These are phyloP conservation scores for Monilinia polystroma DNA, from an alignment of 2,329 filamentous ascomycete species.

Conservation along the genomic window DNA sequence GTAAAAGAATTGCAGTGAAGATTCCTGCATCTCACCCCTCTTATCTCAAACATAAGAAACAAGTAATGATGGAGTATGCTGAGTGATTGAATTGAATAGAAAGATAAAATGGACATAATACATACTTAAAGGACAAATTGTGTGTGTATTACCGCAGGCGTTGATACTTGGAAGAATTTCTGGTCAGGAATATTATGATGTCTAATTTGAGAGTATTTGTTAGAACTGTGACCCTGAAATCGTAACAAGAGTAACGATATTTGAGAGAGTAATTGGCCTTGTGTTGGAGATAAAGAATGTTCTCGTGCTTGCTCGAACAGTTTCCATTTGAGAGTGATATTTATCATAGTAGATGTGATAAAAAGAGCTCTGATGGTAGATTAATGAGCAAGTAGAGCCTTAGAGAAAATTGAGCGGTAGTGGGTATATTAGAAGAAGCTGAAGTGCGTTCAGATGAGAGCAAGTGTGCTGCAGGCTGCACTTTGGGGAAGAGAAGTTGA, in stretches of 20 bases:
- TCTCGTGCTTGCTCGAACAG: neutral
- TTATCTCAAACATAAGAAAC: neutral
- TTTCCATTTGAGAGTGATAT: too few relatives aligned
- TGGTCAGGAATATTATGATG: too few relatives aligned
- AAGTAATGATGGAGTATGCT: neutral
- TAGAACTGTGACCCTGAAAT: rapidly evolving
- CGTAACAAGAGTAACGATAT: neutral
- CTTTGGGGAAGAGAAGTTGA: neutral
- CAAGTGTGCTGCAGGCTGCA: neutral
- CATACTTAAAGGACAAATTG: neutral
- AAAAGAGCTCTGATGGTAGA: neutral
- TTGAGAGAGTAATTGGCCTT: neutral
- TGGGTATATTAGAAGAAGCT: neutral
- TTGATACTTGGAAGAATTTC: neutral
- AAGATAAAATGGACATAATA: neutral
- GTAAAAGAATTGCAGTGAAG: neutral
- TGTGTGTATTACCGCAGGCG: too few relatives aligned
- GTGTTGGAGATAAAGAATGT: neutral
- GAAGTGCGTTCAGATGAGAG: too few relatives aligned
- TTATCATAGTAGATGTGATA: neutral
- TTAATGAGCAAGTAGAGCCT: neutral
- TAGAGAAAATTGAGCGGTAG: neutral
- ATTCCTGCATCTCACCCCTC: neutral
- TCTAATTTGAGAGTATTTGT: neutral
- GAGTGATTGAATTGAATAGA: neutral